phyloP scores from a whole-genome alignment of 805 yeast genomes.

The Saccharomycopsis capsularis region DNA sequence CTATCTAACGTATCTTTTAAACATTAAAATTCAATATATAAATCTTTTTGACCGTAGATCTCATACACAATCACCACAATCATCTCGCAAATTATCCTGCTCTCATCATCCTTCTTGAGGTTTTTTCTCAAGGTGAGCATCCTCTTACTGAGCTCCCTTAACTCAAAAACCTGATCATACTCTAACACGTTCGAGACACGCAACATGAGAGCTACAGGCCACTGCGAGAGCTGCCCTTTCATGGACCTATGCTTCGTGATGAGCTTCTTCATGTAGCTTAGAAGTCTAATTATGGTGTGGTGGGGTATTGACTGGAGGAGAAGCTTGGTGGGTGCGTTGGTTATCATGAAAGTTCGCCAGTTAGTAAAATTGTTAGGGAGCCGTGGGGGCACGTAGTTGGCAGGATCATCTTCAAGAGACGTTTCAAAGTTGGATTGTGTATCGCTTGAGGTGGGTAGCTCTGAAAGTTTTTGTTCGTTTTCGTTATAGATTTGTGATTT shows the following conservation, averaged over 20 bases:
- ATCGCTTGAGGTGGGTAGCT: background rate
- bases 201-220: slow-evolving; percentile 15
- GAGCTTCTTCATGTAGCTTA: slow-evolving; percentile 20
- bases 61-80: slow-evolving; percentile 14
- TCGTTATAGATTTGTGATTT: no score
- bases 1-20: no score
- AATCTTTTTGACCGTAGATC: slow-evolving; percentile 20
- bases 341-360: slow-evolving; percentile 21
- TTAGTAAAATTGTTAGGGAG: slow-evolving; percentile 19
- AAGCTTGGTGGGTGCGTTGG: slow-evolving; percentile 4
- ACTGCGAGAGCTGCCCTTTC: slow-evolving; percentile 12
- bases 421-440: background rate
- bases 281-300: slow-evolving; percentile 8
- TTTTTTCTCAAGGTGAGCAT: background rate
- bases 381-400: background rate
- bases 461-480: background rate
- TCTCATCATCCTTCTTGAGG: slow-evolving; percentile 2
- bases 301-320: slow-evolving; percentile 9
- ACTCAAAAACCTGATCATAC: slow-evolving; percentile 14
- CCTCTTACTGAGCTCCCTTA: slow-evolving; percentile 14
- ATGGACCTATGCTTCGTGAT: slow-evolving; percentile 9
- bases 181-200: slow-evolving; percentile 15
- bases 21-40: no score
- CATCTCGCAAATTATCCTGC: slow-evolving; percentile 9
- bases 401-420: background rate